Evolutionary conservation across 257 asterid genomes (phyloP).

Genomic region (Leptodermis oblonga): DNA sequence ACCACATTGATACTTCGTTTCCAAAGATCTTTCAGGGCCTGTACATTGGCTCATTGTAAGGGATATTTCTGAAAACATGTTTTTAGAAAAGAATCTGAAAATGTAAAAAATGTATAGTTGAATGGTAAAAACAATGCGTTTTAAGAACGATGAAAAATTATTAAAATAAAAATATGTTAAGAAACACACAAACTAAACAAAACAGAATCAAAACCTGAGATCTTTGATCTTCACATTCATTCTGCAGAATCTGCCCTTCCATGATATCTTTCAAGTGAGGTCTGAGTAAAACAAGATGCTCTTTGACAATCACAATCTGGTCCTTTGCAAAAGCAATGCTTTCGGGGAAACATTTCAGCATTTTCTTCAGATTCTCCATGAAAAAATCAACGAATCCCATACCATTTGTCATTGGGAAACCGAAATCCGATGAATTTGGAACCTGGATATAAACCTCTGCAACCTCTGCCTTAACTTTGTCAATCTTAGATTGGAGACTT

Average conservation of each 20-base stretch:
- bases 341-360: background rate
- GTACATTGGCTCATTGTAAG: no score
- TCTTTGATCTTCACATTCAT: background rate
- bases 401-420: conserved; percentile 1
- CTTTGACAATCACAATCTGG: background rate
- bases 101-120: no score
- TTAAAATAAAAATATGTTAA: no score
- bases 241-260: background rate
- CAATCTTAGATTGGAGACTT: background rate
- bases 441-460: background rate
- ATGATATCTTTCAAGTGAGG: background rate
- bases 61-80: no score
- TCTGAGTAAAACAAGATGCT: background rate
- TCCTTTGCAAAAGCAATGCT: background rate
- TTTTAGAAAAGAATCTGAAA: no score
- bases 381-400: conserved; percentile 12
- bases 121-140: no score
- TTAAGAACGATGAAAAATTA: no score
- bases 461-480: background rate
- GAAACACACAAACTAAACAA: no score
- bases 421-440: background rate
- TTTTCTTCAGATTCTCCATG: background rate
- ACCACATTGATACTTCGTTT: conserved; percentile 1
- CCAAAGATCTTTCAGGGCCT: background rate
- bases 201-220: no score